Conservation (phyloP, 805 yeast genomes). For the Schizosaccharomyces osmophilus region DNA sequence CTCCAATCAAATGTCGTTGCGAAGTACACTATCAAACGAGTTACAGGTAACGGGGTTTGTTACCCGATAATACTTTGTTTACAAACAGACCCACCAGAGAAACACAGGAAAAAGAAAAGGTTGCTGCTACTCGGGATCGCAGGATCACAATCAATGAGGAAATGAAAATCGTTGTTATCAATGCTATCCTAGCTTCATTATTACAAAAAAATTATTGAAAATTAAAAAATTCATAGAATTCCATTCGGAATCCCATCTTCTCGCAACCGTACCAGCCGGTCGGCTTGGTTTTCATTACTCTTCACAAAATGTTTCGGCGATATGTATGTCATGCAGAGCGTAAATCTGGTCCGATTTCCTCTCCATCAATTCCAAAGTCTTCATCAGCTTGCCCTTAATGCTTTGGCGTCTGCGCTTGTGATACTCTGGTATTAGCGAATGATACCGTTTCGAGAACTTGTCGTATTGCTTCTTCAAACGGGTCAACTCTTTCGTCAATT, state of each 20-base stretch:
- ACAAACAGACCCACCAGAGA: no score
- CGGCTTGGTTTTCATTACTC: neutral
- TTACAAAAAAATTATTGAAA: no score
- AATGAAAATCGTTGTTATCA: neutral
- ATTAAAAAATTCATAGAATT: no score
- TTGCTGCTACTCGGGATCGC: no score
- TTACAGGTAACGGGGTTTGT: no score
- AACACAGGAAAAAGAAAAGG: no score
- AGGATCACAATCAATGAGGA: no score
- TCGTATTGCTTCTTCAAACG: conserved; percentile 7
- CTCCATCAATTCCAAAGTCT: conserved; percentile 6
- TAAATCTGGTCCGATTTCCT: conserved; percentile 9
- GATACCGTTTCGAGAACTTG: conserved; percentile 4
- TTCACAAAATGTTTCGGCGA: neutral
- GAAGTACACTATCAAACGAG: no score
- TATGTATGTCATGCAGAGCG: conserved; percentile 7
- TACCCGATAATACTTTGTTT: no score
- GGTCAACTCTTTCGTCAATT: conserved; percentile 7
- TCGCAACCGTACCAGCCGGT: neutral
- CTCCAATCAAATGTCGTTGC: no score
- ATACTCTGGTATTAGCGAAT: conserved; percentile 6
- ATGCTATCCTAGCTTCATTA: neutral
- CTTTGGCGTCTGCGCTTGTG: conserved; percentile 7
- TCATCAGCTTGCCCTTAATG: conserved; percentile 4
- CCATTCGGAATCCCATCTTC: no score